A percentile compares a stretch with the other conserved stretches of the same genome.
These are phyloP conservation scores for Trifolium subterraneum DNA, from an alignment of 306 rosid genomes.

Conservation along the genomic window DNA sequence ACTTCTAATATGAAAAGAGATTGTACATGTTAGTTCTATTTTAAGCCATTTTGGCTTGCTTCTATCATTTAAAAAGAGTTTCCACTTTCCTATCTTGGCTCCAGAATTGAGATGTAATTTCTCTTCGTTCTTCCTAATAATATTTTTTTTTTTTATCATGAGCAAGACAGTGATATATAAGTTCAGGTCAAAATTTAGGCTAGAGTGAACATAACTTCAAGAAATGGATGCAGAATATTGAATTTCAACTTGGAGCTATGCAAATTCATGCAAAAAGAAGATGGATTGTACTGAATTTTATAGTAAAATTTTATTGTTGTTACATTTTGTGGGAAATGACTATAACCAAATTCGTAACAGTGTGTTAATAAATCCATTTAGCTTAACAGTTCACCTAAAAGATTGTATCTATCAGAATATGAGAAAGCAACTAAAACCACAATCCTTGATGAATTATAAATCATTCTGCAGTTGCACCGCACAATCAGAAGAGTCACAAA, in stretches of 20 bases:
- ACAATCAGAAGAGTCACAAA: conserved; percentile 7
- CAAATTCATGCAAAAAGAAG: conserved; percentile 1
- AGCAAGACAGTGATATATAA: neutral
- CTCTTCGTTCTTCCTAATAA: neutral
- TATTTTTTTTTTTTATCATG: neutral
- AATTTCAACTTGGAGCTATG: neutral
- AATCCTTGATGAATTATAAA: conserved; percentile 2
- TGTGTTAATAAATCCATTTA: neutral
- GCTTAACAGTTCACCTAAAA: neutral
- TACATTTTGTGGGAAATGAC: neutral
- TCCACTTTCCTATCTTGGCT: neutral
- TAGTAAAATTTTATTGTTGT: too few relatives aligned
- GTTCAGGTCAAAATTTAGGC: conserved; percentile 13
- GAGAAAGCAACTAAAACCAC: conserved; percentile 1
- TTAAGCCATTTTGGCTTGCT: conserved; percentile 22
- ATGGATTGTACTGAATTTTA: neutral
- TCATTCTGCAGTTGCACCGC: neutral
- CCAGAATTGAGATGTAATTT: neutral
- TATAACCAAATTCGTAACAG: neutral
- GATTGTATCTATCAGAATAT: neutral
- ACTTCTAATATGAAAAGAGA: conserved; percentile 16
- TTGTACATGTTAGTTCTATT: conserved; percentile 4
- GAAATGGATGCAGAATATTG: conserved; percentile 2
- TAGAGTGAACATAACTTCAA: conserved; percentile 6
- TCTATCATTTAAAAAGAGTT: neutral